Evolutionary conservation across 106 monocot genomes (phyloP), one percentile per base, ranked within the genome.

Genomic region (Dendrobium catenatum): DNA sequence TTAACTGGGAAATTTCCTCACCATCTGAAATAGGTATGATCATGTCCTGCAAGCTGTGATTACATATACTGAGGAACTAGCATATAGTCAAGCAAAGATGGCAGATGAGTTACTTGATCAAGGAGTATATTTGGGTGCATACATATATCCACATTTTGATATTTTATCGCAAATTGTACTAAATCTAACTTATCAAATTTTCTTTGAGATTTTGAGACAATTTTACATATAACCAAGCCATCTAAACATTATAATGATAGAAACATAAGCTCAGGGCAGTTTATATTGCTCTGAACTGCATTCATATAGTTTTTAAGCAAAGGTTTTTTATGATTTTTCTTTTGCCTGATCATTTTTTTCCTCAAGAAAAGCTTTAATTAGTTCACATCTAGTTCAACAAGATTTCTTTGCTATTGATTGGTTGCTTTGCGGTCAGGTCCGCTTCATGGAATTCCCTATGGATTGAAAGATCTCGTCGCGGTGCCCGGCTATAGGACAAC

Each of bases 361-460:
- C 19, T 56, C 15, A 56, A 56, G n/a, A 61, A 4, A 61, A 61
- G 22, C 61, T 6, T 61, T 70, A 37, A 16, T 70, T 11, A 33
- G 0, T 70, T 70, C 37, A 29, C 11, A 37, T 3, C 13, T 4
- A 37, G 15, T 26, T 70, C 37, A 70, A 31, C 40, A 20, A 9
- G 5, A 13, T 41, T 70, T 70, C 37, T 4, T 33, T 70, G 70
- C 33, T 70, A 17, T 37, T 33, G 64, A 22, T 24, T 61, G 31
- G 26, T 68, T 70, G 24, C 70, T 70, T 37, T 33, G 5, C 70
- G 17, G 3, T 70, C 67, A 97, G 96, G 96, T 68, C 96, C 94
- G 78, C 90, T 97, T 54, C 96, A 97, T 86, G 96, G 96, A 68
- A 97, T 97, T 72, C 96, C 96, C 18, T 97, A 97, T 84, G 96